Conservation (phyloP, 805 yeast species). For the Ogataea glucozyma region DNA sequence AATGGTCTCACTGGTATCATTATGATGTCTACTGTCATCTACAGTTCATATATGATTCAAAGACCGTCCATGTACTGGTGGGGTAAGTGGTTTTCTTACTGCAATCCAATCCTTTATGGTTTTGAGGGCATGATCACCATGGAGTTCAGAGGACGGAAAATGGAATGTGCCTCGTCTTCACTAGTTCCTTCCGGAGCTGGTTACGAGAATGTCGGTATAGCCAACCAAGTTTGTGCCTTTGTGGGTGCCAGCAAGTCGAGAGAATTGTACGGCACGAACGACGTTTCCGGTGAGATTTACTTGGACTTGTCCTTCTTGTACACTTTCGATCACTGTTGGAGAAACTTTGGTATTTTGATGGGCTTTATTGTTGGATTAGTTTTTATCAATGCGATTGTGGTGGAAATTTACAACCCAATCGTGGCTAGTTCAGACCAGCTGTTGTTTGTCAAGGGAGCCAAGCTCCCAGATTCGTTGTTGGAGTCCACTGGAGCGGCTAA, state of each 20-base stretch:
- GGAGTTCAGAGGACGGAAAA: constrained; percentile 55
- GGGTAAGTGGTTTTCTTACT: constrained; percentile 57
- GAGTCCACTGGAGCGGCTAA: constrained; percentile 34
- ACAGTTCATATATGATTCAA: constrained; percentile 69
- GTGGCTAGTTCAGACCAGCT: constrained; percentile 37
- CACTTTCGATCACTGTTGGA: constrained; percentile 66
- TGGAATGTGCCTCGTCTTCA: constrained; percentile 45
- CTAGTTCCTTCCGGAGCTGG: constrained; percentile 57
- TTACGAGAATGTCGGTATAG: constrained; percentile 43
- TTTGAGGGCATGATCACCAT: constrained; percentile 57
- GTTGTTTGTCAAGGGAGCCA: constrained; percentile 31
- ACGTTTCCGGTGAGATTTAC: constrained; percentile 55
- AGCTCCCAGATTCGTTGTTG: constrained; percentile 28
- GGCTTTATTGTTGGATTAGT: constrained; percentile 45
- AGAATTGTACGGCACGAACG: constrained; percentile 23
- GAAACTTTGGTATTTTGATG: constrained; percentile 64
- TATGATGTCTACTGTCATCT: constrained; percentile 51
- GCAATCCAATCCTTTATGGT: constrained; percentile 49
- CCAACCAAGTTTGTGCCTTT: constrained; percentile 50
- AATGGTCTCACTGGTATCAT: constrained; percentile 59
- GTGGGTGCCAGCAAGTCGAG: constrained; percentile 45
- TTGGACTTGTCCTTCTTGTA: constrained; percentile 49
- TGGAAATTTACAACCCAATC: constrained; percentile 35
- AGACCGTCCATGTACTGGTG: constrained; percentile 59
- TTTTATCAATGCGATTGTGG: constrained; percentile 28